These are phyloP conservation scores for Prunus yedoensis DNA, from an alignment of 331 rosid genomes.

Conservation along the genomic window DNA sequence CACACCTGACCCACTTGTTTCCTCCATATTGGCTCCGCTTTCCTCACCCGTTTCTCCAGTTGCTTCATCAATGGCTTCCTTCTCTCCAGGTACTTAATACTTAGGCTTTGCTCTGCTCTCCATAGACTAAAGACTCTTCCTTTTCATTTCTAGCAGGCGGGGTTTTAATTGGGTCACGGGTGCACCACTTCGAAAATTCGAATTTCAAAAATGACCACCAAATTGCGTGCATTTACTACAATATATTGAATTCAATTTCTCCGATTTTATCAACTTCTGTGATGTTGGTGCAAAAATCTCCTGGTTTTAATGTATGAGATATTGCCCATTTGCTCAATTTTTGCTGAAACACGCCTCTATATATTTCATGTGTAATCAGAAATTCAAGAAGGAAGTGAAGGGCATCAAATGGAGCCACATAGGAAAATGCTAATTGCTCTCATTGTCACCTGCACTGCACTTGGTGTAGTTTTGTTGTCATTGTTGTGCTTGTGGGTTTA, in stretches of 20 bases:
- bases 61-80: conserved; percentile 50
- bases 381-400: conserved; percentile 30
- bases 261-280: background rate
- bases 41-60: conserved; percentile 45
- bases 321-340: conserved; percentile 1
- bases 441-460: conserved; percentile 30
- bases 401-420: conserved; percentile 42
- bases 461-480: conserved; percentile 40
- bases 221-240: conserved; percentile 35
- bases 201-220: conserved; percentile 26
- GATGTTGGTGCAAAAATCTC: conserved; percentile 7
- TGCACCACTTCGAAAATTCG: conserved; percentile 32
- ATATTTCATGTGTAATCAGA: conserved; percentile 30
- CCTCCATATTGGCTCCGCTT: conserved; percentile 31
- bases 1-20: conserved; percentile 30
- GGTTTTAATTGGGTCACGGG: conserved; percentile 20
- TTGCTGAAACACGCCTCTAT: conserved; percentile 6
- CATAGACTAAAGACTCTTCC: background rate
- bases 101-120: background rate
- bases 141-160: conserved; percentile 13
- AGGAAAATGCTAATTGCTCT: conserved; percentile 58
- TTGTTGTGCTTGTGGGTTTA: conserved; percentile 63
- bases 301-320: conserved; percentile 3
- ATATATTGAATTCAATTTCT: background rate
- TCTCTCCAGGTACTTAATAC: conserved; percentile 62